Evolutionary conservation across 345 rosid species (phyloP), one percentile per base, ranked within the genome.

Genomic region (Aquilaria malaccensis): DNA sequence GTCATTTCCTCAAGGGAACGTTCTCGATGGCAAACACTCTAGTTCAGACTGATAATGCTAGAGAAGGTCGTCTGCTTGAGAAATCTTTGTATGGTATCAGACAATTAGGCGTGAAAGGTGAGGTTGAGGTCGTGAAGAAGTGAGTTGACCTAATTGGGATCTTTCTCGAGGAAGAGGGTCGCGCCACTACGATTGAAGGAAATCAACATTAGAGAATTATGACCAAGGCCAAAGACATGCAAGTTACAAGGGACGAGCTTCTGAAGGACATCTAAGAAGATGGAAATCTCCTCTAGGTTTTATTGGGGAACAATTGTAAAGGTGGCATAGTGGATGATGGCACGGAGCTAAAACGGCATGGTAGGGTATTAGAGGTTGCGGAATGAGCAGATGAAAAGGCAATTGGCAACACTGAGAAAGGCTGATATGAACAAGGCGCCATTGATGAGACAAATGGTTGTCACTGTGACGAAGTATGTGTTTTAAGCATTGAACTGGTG

Each of bases 141-240:
- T 13, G 77, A 69, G 48, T 74, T 76, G 33, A 85, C 72, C 85
- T 86, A 81, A 49, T 75, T 74, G 10, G 79, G 92, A 53, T 79
- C 91, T 68, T 88, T 89, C 2, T 85, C 89, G 9, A 85, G 83
- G 73, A 88, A 88, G 0, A 85, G 9, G 1, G 96, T 88, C 43
- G 71, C 66, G 64, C 96, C 96, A 14, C 75, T 72, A 13, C 84
- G 79, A 55, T 88, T 88, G 0, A 88, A 68, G 1, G 95, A 78
- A 45, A 61, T 71, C 90, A 87, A 85, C 87, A 85, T 82, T 45
- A 85, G 76, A 0, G 90, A 82, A 54, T 85, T 87, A 13, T 62
- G 71, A 1, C 88, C 87, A n/a, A 85, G 84, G 0, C 91, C 91
- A 63, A 85, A 85, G 32, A 83, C 81, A 13, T 80, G 86, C 61